These are phyloP conservation scores for Coniferiporia sulphurascens DNA, from an alignment of 1,284 basidiomycete genomes.

Conservation along the genomic window DNA sequence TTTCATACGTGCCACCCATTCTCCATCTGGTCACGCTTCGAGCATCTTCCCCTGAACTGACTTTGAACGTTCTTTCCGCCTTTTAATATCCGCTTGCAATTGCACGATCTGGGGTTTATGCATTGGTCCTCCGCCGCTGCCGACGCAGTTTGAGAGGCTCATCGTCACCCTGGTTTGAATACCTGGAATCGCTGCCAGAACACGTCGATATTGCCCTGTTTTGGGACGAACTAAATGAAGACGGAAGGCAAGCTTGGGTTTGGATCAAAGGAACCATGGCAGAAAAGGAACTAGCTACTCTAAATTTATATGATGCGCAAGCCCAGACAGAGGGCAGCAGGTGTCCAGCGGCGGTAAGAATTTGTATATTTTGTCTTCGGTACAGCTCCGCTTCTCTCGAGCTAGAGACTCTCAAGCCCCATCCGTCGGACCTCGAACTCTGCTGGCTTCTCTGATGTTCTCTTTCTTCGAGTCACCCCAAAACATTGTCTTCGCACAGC, in stretches of 20 bases:
- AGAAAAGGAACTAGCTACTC: slow-evolving; percentile 25
- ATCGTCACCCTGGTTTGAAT: slow-evolving; percentile 59
- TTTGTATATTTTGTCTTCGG: not conserved
- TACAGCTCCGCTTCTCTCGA: not conserved
- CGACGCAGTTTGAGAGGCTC: slow-evolving; percentile 32
- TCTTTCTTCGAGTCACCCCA: not conserved
- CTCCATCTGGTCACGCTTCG: not conserved
- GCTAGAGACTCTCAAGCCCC: not conserved
- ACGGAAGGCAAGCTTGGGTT: slow-evolving; percentile 34
- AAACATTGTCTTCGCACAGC: not conserved
- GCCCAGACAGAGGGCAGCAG: not conserved
- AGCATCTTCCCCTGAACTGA: not conserved
- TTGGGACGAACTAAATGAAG: slow-evolving; percentile 42
- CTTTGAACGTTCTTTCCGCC: not conserved
- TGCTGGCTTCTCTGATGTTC: not conserved
- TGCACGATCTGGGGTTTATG: not conserved
- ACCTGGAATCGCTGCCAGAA: slow-evolving; percentile 54
- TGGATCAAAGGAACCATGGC: slow-evolving; percentile 50
- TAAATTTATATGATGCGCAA: not conserved
- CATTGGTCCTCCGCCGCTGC: not conserved
- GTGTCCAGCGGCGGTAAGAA: slow-evolving; percentile 1
- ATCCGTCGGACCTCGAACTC: not conserved
- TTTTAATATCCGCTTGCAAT: not conserved
- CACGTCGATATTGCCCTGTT: slow-evolving; percentile 58
- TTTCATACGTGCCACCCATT: not conserved